Evolutionary conservation across 306 rosid species (phyloP), one percentile per base, ranked within the genome.

Genomic region (Prunus mume): DNA sequence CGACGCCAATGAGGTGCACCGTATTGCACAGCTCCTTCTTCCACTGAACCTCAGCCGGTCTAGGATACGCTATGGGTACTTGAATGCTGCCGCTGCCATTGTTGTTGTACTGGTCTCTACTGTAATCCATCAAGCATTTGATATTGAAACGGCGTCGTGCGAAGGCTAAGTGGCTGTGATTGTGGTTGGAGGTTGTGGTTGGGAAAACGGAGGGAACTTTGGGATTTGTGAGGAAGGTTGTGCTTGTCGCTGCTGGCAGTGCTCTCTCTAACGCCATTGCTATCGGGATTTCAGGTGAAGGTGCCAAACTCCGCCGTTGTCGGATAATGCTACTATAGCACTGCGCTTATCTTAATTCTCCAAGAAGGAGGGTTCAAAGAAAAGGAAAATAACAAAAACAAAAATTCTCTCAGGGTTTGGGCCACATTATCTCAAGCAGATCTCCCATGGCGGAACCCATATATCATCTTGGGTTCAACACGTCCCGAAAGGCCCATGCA

Each of bases 1-100:
- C 93, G 41, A 77, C 70, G 74, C 98, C 98, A 51, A 95, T 92
- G 74, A 95, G 90, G 52, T 79, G 90, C 65, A 92, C 93, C 46
- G 91, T 75, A 79, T 95, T 95, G 38, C 90, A 83, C 9, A 90
- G 90, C 72, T 95, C 99, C 83, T 92, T 95, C 77, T 81, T 87
- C 99, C 99, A 95, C n/a, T 71, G 91, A 71, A 95, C 83, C 85
- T 89, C 97, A 2, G 88, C 3, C 14, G 97, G 99, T 71, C 81
- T 88, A 55, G 93, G 89, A 81, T 80, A 92, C 3, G 83, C 27
- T 58, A 54, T 81, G 12, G 85, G 62, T 17, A 45, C 60, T 28
- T 79, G 83, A 55, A 25, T 51, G 65, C 13, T 61, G 68, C 45
- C 49, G 68, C 18, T 63, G 74, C 66, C 68, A 69, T 27, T 66